Conservation (phyloP, 169 alveolate species). For the Cryptosporidium tyzzeri region DNA sequence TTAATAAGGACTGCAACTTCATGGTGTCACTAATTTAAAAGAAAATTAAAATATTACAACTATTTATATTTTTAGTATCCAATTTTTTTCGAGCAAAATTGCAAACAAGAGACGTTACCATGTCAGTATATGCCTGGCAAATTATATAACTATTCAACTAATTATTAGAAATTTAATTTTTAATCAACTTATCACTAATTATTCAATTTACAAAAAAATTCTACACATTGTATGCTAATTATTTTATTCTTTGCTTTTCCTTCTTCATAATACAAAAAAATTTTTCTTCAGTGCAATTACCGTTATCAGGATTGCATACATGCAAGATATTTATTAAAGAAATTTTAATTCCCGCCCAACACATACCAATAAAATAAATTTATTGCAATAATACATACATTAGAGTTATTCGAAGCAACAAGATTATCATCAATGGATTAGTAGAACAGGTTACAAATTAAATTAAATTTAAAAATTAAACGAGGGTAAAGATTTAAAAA, state of each 20-base stretch:
- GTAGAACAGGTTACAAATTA: not conserved
- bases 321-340: not conserved
- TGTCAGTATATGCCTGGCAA: conserved; percentile 26
- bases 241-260: too few relatives aligned
- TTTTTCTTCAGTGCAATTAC: not conserved
- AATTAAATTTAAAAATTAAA: too few relatives aligned
- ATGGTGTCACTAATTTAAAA: not conserved
- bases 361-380: not conserved
- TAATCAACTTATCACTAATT: not conserved
- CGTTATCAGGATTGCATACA: not conserved
- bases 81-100: conserved; percentile 45
- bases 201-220: not conserved
- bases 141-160: not conserved
- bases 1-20: not conserved
- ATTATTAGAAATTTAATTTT: not conserved
- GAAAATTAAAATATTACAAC: not conserved
- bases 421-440: too few relatives aligned
- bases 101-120: conserved; percentile 40
- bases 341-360: not conserved
- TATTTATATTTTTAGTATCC: not conserved
- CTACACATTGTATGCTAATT: not conserved
- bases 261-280: not conserved
- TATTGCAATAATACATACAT: not conserved
- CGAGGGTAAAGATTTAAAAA: too few relatives aligned
- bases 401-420: not conserved